These are phyloP conservation scores for Exophiala spinifera DNA, from an alignment of 2,329 filamentous ascomycete genomes.

Conservation along the genomic window DNA sequence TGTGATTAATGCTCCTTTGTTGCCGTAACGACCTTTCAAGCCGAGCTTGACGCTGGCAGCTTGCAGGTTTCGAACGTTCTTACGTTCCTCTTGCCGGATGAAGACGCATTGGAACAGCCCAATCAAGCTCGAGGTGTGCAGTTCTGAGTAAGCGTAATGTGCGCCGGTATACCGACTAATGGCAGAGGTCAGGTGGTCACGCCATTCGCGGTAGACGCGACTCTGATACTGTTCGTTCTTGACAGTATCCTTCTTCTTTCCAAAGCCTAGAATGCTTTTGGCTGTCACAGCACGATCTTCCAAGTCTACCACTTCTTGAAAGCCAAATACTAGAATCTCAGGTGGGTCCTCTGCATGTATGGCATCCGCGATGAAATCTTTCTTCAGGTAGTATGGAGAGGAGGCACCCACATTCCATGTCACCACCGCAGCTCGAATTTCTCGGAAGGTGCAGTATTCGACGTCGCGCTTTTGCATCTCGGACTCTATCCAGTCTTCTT, in stretches of 20 bases:
- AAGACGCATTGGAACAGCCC: constrained; percentile 96
- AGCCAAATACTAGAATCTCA: constrained; percentile 91
- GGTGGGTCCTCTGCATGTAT: constrained; percentile 73
- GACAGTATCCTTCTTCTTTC: constrained; percentile 70
- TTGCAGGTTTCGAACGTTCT: constrained; percentile 72
- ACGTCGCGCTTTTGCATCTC: constrained; percentile 81
- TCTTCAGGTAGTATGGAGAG: constrained; percentile 77
- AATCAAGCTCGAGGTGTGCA: constrained; percentile 87
- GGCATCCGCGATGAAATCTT: constrained; percentile 75
- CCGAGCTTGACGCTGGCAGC: constrained; percentile 88
- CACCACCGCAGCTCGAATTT: constrained; percentile 75
- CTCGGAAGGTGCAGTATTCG: constrained; percentile 80
- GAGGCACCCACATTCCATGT: constrained; percentile 98
- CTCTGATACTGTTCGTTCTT: constrained; percentile 89
- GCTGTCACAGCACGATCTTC: constrained; percentile 97
- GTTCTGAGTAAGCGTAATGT: constrained; percentile 73
- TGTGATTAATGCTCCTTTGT: constrained; percentile 89
- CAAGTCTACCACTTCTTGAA: constrained; percentile 96
- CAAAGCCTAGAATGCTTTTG: constrained; percentile 81
- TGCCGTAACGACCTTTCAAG: constrained; percentile 91
- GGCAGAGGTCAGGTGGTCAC: constrained; percentile 78
- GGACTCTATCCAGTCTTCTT: constrained; percentile 90
- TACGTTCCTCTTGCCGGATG: constrained; percentile 74
- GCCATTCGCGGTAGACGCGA: constrained; percentile 95
- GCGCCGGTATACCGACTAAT: constrained; percentile 79